These are phyloP conservation scores for Zymoseptoria tritici DNA, from an alignment of 2,329 filamentous ascomycete genomes.

Conservation along the genomic window DNA sequence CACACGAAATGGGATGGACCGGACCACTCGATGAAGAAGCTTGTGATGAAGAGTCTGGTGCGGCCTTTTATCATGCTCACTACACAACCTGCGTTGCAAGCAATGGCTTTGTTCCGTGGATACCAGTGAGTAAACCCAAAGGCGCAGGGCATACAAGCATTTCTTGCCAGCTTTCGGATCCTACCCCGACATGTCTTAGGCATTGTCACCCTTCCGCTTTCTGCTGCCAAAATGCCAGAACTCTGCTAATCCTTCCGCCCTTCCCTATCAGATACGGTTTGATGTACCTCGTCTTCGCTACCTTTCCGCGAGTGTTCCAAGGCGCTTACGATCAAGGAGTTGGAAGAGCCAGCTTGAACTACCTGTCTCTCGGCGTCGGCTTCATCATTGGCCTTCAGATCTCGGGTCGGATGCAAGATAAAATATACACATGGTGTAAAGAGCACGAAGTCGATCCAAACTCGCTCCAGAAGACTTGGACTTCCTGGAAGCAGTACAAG, in stretches of 20 bases:
- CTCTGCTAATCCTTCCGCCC: too few relatives aligned
- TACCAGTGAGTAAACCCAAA: constrained; percentile 4
- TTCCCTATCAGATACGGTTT: constrained; percentile 12
- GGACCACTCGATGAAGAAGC: constrained; percentile 18
- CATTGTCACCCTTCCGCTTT: too few relatives aligned
- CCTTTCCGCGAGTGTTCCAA: constrained; percentile 17
- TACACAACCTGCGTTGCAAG: constrained; percentile 19
- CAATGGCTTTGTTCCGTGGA: constrained; percentile 20
- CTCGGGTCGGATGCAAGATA: constrained; percentile 15
- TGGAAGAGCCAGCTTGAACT: constrained; percentile 20
- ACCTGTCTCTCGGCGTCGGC: constrained; percentile 35
- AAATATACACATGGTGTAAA: constrained; percentile 18
- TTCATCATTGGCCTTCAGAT: constrained; percentile 42
- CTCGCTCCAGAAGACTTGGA: constrained; percentile 8
- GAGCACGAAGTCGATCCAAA: constrained; percentile 15
- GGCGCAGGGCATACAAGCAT: too few relatives aligned
- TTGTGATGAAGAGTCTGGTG: constrained; percentile 18
- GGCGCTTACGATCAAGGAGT: constrained; percentile 18
- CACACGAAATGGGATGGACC: constrained; percentile 20
- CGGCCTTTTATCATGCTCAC: constrained; percentile 23
- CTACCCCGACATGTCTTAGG: too few relatives aligned
- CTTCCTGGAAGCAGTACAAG: constrained; percentile 6
- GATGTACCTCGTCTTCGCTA: constrained; percentile 23
- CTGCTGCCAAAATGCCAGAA: too few relatives aligned
- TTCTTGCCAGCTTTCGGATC: too few relatives aligned